These are phyloP conservation scores for Phytopythium ostracodes DNA, from an alignment of 352 stramenopile genomes.

Conservation along the genomic window DNA sequence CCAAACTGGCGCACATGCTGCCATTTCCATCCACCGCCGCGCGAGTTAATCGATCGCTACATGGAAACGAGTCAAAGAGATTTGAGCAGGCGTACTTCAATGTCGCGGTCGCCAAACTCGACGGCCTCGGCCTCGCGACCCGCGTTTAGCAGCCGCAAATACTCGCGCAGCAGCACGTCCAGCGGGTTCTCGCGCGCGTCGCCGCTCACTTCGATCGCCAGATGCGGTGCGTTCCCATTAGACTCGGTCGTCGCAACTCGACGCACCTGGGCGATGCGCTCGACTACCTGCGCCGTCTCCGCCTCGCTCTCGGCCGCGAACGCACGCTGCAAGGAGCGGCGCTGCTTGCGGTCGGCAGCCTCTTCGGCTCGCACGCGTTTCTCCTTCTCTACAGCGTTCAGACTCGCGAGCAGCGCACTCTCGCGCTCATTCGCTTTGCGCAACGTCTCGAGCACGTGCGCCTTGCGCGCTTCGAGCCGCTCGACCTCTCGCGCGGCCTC, in stretches of 20 bases:
- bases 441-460: constrained; percentile 22
- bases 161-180: constrained; percentile 30
- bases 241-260: not conserved
- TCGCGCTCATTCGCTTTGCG: constrained; percentile 19
- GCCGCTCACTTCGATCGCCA: not conserved
- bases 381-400: constrained; percentile 28
- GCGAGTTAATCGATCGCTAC: too few relatives aligned
- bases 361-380: constrained; percentile 1
- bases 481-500: constrained; percentile 17
- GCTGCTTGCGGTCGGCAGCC: constrained; percentile 19
- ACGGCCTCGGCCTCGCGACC: constrained; percentile 20
- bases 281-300: not conserved
- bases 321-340: constrained; percentile 23
- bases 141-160: constrained; percentile 28
- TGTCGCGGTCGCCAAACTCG: constrained; percentile 38
- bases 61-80: too few relatives aligned
- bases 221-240: not conserved
- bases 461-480: constrained; percentile 14
- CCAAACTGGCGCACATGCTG: constrained; percentile 38
- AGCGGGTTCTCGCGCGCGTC: constrained; percentile 18
- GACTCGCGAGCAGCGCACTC: constrained; percentile 14
- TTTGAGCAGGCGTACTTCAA: constrained; percentile 19
- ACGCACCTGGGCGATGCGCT: not conserved
- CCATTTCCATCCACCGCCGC: too few relatives aligned
- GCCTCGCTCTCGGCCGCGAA: constrained; percentile 20